Evolutionary conservation across 2,329 filamentous ascomycete species (phyloP).

Genomic region (Sclerotinia glacialis): DNA sequence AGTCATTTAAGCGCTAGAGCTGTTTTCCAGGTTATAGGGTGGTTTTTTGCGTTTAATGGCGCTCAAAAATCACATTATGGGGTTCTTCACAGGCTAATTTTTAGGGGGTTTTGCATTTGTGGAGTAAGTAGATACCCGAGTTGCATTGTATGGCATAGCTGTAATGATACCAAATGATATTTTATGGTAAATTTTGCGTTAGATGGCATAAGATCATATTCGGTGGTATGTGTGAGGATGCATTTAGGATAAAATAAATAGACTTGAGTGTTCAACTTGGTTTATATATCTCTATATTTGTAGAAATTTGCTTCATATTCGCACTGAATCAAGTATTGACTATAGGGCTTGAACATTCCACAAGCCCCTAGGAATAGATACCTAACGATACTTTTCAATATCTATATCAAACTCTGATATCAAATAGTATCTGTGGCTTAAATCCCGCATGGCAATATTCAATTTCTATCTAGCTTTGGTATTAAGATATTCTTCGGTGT

Average conservation of each 20-base stretch:
- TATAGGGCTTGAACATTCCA: background rate
- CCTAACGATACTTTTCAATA: background rate
- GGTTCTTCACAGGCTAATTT: background rate
- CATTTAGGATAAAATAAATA: background rate
- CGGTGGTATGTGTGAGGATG: background rate
- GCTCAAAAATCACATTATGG: too few relatives aligned
- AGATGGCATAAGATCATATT: background rate
- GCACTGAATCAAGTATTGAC: too few relatives aligned
- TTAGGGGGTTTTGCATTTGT: background rate
- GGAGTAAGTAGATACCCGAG: background rate
- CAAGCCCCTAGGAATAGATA: too few relatives aligned
- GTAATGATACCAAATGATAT: background rate
- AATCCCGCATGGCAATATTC: background rate
- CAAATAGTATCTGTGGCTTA: background rate
- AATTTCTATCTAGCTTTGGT: background rate
- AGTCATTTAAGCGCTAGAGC: background rate
- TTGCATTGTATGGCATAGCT: background rate
- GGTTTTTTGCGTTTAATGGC: too few relatives aligned
- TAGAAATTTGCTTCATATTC: too few relatives aligned
- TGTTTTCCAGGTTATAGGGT: accelerated
- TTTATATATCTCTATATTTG: too few relatives aligned
- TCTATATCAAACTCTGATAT: background rate
- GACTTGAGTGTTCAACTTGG: background rate
- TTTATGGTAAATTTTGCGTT: background rate
- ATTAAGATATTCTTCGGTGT: background rate